Evolutionary conservation across 345 rosid species (phyloP), one percentile per base, ranked within the genome.

Genomic region (Carallia brachiata): DNA sequence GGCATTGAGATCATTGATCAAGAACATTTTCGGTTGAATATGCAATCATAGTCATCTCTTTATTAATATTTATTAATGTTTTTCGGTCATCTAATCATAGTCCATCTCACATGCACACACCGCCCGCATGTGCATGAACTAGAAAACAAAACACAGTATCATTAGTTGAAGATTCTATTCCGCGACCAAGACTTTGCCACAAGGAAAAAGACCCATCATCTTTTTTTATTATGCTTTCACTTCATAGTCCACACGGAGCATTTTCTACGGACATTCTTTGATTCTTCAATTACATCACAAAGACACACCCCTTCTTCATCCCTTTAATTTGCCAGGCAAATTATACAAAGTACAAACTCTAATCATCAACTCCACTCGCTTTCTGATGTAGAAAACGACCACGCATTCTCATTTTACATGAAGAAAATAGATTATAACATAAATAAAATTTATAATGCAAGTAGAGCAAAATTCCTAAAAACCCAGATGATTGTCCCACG

Each of bases 301-400:
- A 63, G 62, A 53, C 53, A 31, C 62, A 40, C 55, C 50, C 1
- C 2, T 23, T 23, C 63, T 61, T 69, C 48, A 28, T 19, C 31
- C 13, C 66, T 61, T 4, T 16, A 10, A 52, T 67, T 36, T 71
- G 31, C 63, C 19, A 47, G 15, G 55, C 40, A 28, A 53, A 61
- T 61, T 37, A 44, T 3, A 50, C 47, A 34, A 19, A 67, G 59
- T 15, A 66, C 54, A 61, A 37, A 23, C 19, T n/a, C 65, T 4
- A 56, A 48, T 8, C 5, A 52, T 8, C 5, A 52, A 58, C 67
- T 48, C 68, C 71, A 69, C 66, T 47, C 40, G 83, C 63, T 81
- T 81, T 75, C 79, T 72, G 80, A 70, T 10, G 63, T 71, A 76
- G 82, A 78, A 81, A 72, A 78, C 79, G 34, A 47, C 72, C 44